Evolutionary conservation across 495 filamentous ascomycete genomes (phyloP).

Genomic region (Hypoxylon perforatum): DNA sequence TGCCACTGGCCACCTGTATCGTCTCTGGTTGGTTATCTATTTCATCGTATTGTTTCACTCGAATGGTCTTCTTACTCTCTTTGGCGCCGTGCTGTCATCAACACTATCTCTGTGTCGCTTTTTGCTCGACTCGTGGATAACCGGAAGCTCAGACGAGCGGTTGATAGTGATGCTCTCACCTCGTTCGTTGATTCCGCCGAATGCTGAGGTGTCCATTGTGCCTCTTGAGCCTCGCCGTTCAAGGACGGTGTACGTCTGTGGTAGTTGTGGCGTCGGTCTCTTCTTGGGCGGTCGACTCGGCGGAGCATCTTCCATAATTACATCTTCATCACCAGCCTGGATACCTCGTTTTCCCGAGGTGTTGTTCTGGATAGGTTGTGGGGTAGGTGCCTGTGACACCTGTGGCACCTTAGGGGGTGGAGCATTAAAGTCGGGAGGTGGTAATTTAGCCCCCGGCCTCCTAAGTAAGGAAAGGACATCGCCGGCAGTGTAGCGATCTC

Average conservation of each 20-base stretch:
- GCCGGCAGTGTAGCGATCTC: slow-evolving; percentile 80
- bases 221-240: slow-evolving; percentile 16
- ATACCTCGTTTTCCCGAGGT: slow-evolving; percentile 9
- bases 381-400: slow-evolving; percentile 1
- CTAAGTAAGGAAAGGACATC: slow-evolving; percentile 63
- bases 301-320: slow-evolving; percentile 46
- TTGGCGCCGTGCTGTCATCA: slow-evolving; percentile 41
- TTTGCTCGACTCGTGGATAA: slow-evolving; percentile 42
- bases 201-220: slow-evolving; percentile 19
- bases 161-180: slow-evolving; percentile 32
- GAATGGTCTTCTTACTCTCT: slow-evolving; percentile 49
- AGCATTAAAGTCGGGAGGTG: slow-evolving; percentile 31
- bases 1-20: slow-evolving; percentile 31
- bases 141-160: slow-evolving; percentile 37
- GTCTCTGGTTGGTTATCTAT: slow-evolving; percentile 27
- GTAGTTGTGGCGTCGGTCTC: slow-evolving; percentile 38
- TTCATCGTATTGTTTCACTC: background rate
- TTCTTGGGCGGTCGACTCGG: slow-evolving; percentile 27
- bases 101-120: slow-evolving; percentile 48
- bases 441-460: slow-evolving; percentile 43
- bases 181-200: slow-evolving; percentile 41
- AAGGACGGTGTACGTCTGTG: slow-evolving; percentile 39
- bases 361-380: slow-evolving; percentile 1
- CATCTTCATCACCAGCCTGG: slow-evolving; percentile 25
- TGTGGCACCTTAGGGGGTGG: slow-evolving; percentile 11